Evolutionary conservation across 768 basidiomycete species (phyloP).

Genomic region (Tephrocybe rancida): DNA sequence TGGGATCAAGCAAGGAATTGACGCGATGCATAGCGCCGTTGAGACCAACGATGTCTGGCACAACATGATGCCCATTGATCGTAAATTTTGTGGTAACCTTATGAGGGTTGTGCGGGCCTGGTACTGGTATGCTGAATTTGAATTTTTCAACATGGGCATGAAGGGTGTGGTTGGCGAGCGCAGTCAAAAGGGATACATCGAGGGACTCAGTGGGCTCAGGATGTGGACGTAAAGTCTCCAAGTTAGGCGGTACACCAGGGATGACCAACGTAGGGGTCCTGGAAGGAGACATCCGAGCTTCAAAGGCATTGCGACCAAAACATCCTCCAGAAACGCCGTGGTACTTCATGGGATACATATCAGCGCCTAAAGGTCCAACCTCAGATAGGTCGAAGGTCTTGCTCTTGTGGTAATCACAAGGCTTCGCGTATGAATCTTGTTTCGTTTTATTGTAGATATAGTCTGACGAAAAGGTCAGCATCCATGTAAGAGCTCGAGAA

Average conservation of each 20-base stretch:
- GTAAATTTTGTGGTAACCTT: constrained; percentile 37
- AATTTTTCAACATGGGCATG: constrained; percentile 50
- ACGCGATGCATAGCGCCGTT: constrained; percentile 64
- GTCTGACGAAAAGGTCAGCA: constrained; percentile 17
- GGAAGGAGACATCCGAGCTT: too few species aligned
- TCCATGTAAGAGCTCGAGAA: too few species aligned
- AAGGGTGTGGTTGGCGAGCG: constrained; percentile 44
- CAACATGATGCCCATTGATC: constrained; percentile 41
- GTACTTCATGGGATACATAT: constrained; percentile 3
- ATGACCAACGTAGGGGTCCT: too few species aligned
- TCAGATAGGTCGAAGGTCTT: constrained; percentile 6
- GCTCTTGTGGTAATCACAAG: background rate
- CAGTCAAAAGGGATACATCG: constrained; percentile 41
- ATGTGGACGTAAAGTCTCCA: constrained; percentile 8
- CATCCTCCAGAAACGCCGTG: too few species aligned
- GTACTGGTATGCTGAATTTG: constrained; percentile 40
- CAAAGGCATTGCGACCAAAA: too few species aligned
- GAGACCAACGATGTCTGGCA: constrained; percentile 50
- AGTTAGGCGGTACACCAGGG: too few species aligned
- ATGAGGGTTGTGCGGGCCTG: constrained; percentile 30
- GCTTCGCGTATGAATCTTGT: background rate
- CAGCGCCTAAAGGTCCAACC: background rate
- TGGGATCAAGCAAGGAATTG: constrained; percentile 42
- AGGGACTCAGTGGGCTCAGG: constrained; percentile 33
- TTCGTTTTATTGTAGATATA: constrained; percentile 32